A percentile compares a stretch with the other conserved stretches of the same genome.
Evolutionary conservation across 306 rosid genomes (phyloP).

Genomic region (Dryas octopetala): DNA sequence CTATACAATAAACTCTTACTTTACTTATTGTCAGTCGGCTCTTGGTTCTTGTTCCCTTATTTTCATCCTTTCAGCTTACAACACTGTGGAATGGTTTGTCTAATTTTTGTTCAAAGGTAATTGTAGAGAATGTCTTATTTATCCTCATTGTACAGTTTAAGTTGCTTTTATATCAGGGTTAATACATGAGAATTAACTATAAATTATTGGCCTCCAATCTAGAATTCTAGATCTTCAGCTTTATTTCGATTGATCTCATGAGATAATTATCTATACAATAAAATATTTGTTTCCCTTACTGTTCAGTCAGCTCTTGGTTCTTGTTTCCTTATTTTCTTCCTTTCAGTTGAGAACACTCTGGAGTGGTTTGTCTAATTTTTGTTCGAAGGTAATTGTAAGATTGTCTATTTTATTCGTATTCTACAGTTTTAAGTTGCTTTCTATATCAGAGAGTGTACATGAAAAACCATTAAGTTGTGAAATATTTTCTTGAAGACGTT

Average conservation of each 20-base stretch:
- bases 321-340: constrained; percentile 33
- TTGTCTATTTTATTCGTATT: constrained; percentile 40
- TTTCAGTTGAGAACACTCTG: constrained; percentile 54
- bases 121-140: constrained; percentile 44
- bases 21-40: constrained; percentile 55
- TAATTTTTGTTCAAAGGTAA: constrained; percentile 73
- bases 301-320: constrained; percentile 49
- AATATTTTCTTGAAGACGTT: constrained; percentile 48
- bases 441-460: constrained; percentile 49
- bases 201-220: constrained; percentile 44
- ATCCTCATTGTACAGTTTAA: constrained; percentile 64
- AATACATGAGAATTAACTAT: constrained; percentile 6
- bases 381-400: constrained; percentile 69
- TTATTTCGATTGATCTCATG: constrained; percentile 46
- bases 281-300: constrained; percentile 46
- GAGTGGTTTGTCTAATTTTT: constrained; percentile 58
- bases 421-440: constrained; percentile 60
- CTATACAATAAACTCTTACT: constrained; percentile 55
- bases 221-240: constrained; percentile 46
- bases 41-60: constrained; percentile 35
- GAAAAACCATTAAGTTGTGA: constrained; percentile 47
- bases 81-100: constrained; percentile 55
- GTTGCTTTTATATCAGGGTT: constrained; percentile 28
- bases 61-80: constrained; percentile 54
- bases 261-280: constrained; percentile 59